A percentile compares a stretch with the other conserved stretches of the same genome.
Evolutionary conservation across 768 basidiomycete species (phyloP).

Genomic region (Mycena galopus): DNA sequence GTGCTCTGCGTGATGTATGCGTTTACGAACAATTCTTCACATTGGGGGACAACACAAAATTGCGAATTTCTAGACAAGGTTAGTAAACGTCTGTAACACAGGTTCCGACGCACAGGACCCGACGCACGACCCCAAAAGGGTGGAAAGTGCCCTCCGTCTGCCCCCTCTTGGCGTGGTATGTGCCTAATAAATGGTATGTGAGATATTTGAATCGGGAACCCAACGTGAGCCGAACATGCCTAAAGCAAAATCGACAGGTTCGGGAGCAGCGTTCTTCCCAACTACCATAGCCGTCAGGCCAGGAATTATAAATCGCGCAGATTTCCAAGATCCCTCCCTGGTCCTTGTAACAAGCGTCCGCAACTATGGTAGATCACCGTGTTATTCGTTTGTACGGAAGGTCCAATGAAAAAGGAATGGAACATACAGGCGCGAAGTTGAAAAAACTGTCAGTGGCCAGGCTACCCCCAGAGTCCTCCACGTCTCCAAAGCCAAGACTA

Average conservation of each 20-base stretch:
- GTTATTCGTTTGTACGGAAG: too few relatives aligned
- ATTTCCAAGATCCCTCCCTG: neutral
- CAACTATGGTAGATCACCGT: neutral
- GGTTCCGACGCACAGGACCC: too few relatives aligned
- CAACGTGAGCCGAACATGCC: constrained; percentile 9
- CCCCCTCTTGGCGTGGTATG: too few relatives aligned
- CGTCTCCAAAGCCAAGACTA: constrained; percentile 4
- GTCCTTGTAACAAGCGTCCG: constrained; percentile 13
- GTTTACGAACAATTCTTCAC: constrained; percentile 9
- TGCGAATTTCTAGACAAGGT: constrained; percentile 7
- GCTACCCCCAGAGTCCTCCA: neutral
- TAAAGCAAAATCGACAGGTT: constrained; percentile 14
- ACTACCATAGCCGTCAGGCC: constrained; percentile 7
- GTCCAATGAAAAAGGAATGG: neutral
- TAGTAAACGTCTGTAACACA: too few relatives aligned
- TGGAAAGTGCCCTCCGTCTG: too few relatives aligned
- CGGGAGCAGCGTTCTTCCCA: constrained; percentile 2
- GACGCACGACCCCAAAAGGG: too few relatives aligned
- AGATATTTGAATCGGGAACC: neutral
- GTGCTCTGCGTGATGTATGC: constrained; percentile 3
- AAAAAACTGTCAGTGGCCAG: neutral
- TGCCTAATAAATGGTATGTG: too few relatives aligned
- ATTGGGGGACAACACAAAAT: constrained; percentile 8
- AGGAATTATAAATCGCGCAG: constrained; percentile 7
- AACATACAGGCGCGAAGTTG: constrained; percentile 16